A percentile compares a stretch with the other conserved stretches of the same genome.
phyloP scores from a whole-genome alignment of 257 asterid species.

The Solanum ossicruentum region DNA sequence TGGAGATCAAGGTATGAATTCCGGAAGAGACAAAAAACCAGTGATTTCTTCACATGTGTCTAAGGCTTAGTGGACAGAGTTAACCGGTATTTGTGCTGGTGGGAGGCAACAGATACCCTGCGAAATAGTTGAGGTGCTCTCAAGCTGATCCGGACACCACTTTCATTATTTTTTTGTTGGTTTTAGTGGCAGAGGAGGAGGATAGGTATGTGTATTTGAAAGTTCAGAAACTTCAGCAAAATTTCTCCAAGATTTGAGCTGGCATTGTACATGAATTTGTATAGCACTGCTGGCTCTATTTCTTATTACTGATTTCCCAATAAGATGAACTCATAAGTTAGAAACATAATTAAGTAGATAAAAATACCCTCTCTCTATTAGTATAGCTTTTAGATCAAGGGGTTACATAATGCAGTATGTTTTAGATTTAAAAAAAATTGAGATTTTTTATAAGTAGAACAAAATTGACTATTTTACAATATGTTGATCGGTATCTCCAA shows the following conservation, averaged over 20 bases:
- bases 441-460: neutral
- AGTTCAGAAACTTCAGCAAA: neutral
- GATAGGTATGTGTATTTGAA: neutral
- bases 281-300: neutral
- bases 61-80: neutral
- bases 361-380: neutral
- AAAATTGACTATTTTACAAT: neutral
- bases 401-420: neutral
- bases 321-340: neutral
- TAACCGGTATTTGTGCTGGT: neutral
- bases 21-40: neutral
- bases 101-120: neutral
- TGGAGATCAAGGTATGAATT: neutral
- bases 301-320: neutral
- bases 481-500: neutral
- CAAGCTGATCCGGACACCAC: neutral
- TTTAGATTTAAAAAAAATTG: neutral
- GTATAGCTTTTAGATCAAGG: neutral
- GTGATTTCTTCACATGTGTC: neutral
- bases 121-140: neutral
- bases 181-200: neutral
- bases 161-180: neutral
- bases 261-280: neutral
- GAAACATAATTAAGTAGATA: neutral
- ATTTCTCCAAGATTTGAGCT: neutral